Evolutionary conservation across 2,329 filamentous ascomycete species (phyloP), one percentile per base, ranked within the genome.

Genomic region (Coniochaeta sp.): DNA sequence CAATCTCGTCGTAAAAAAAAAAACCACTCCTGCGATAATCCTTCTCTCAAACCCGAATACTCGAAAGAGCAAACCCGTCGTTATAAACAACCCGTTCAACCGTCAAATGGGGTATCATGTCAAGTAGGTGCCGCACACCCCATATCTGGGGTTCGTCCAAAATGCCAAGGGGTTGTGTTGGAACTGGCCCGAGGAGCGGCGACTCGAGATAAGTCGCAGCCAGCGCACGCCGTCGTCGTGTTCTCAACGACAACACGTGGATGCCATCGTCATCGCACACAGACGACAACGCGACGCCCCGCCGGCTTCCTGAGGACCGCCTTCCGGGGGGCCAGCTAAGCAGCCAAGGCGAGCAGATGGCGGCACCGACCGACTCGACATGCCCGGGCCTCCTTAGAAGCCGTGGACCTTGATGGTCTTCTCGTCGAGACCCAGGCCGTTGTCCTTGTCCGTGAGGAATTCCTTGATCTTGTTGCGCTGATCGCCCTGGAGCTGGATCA

Each of bases 401-500:
- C 87, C 83, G 77, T 86, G 83, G 77, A 85, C 80, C 86, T 98
- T 97, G 81, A 98, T 96, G 80, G 89, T 96, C 87, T 97, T 96
- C 77, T 88, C 84, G 80, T 97, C 91, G 74, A 97, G 88, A 77
- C 91, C 91, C 72, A 98, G 85, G 72, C 93, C 93, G 74, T 93
- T 90, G 79, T 93, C 91, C 85, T 96, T 96, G 81, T 96, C 90
- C 79, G 88, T 87, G 78, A 98, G 88, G 83, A 98, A 99, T 74
- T 97, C 92, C 78, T 96, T 90, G 76, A 97, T 90, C 86, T 96
- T 92, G 81, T 96, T 96, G 80, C 95, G 93, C 84, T 99, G 95
- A 78, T 99, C 95, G 73, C 95, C 95, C 80, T 99, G 95, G 74
- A 99, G 89, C 85, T 99, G 95, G 75, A 99, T 97, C 85, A 98